Conservation (phyloP, 306 rosid genomes). For the Cucurbita moschata region DNA sequence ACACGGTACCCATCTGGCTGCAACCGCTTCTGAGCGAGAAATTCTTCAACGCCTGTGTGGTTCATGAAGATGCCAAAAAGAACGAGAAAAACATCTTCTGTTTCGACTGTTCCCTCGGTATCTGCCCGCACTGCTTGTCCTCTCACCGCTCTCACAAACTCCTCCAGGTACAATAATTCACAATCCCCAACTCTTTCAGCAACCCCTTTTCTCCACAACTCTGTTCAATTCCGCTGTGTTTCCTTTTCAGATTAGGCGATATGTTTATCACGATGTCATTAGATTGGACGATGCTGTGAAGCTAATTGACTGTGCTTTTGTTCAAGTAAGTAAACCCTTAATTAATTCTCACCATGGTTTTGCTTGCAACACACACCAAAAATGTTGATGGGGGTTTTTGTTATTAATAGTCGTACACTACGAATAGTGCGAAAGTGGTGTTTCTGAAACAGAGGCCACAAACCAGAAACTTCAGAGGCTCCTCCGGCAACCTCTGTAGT, state of each 20-base stretch:
- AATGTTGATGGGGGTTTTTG: neutral
- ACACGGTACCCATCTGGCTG: conserved; percentile 60
- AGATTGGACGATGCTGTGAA: conserved; percentile 65
- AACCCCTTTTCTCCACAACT: too few species aligned
- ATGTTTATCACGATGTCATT: conserved; percentile 67
- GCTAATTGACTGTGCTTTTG: conserved; percentile 56
- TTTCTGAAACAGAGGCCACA: conserved; percentile 69
- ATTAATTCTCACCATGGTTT: too few species aligned
- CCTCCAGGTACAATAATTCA: conserved; percentile 34
- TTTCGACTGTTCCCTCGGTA: conserved; percentile 73
- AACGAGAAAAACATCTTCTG: conserved; percentile 85
- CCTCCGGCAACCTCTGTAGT: conserved; percentile 65
- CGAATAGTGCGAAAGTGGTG: conserved; percentile 85
- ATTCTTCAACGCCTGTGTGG: conserved; percentile 83
- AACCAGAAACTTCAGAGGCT: conserved; percentile 50
- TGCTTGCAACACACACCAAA: too few species aligned
- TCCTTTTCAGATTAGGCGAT: conserved; percentile 60
- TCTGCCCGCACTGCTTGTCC: conserved; percentile 75
- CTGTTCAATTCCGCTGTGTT: too few species aligned
- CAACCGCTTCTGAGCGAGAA: conserved; percentile 55
- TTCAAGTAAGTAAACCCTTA: conserved; percentile 45
- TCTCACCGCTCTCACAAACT: conserved; percentile 76
- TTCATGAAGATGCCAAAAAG: conserved; percentile 72
- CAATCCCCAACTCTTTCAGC: too few species aligned
- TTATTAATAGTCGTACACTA: conserved; percentile 51